Evolutionary conservation across 2,329 filamentous ascomycete species (phyloP).

Genomic region (Macrophomina pseudophaseolina): DNA sequence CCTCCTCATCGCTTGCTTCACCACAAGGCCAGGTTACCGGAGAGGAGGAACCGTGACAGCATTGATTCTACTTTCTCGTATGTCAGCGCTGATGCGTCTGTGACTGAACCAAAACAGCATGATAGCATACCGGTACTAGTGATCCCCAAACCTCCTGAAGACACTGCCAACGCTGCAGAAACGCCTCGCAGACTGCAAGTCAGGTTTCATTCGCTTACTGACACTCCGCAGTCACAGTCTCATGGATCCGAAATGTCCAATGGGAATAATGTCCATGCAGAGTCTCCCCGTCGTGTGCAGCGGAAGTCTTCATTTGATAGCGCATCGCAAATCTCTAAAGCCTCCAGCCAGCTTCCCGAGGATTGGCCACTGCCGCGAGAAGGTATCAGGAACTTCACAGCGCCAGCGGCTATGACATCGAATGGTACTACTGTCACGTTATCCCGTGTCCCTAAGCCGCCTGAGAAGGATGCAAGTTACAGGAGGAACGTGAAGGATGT

Average conservation of each 20-base stretch:
- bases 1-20: conserved; percentile 57
- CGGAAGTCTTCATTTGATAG: conserved; percentile 7
- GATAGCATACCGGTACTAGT: conserved; percentile 25
- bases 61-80: conserved; percentile 32
- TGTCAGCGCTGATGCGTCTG: conserved; percentile 6
- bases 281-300: background rate
- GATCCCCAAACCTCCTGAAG: conserved; percentile 1
- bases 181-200: conserved; percentile 15
- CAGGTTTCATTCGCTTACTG: conserved; percentile 23
- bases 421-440: conserved; percentile 14
- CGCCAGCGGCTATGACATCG: conserved; percentile 14
- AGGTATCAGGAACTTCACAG: conserved; percentile 19
- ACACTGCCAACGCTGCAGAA: conserved; percentile 9
- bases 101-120: background rate
- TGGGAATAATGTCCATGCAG: background rate
- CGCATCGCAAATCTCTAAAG: background rate
- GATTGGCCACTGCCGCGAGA: conserved; percentile 11
- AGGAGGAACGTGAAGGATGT: background rate
- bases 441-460: background rate
- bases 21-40: conserved; percentile 56
- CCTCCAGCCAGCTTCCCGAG: conserved; percentile 1
- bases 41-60: conserved; percentile 44
- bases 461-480: background rate
- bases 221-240: conserved; percentile 15
- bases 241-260: background rate